Evolutionary conservation across 441 rosid species (phyloP).

Genomic region (Gossypium armourianum): DNA sequence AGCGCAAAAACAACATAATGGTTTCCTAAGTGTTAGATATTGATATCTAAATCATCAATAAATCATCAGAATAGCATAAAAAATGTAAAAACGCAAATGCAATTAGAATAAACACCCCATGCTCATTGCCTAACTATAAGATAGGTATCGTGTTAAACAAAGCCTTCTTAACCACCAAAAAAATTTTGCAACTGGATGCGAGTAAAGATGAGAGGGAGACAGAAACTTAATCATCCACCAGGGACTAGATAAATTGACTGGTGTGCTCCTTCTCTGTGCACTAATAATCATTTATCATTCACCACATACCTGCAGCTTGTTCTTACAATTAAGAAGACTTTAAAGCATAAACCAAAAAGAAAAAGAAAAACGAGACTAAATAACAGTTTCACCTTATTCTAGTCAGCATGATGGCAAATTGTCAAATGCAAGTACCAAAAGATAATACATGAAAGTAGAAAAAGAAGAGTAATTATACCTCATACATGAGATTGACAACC

Average conservation of each 20-base stretch:
- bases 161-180: background rate
- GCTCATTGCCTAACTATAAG: background rate
- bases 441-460: background rate
- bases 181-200: background rate
- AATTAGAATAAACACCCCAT: background rate
- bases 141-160: background rate
- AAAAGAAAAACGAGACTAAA: background rate
- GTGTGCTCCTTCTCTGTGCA: background rate
- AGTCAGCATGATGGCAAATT: background rate
- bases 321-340: background rate
- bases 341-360: background rate
- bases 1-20: background rate
- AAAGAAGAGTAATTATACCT: slow-evolving; percentile 39
- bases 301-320: background rate
- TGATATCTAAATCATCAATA: background rate
- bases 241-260: background rate
- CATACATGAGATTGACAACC: slow-evolving; percentile 86
- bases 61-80: background rate
- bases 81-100: slow-evolving; percentile 4
- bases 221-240: background rate
- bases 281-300: background rate
- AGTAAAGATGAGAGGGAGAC: background rate
- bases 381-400: background rate
- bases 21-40: background rate
- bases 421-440: background rate